These are phyloP conservation scores for Citropsis articulata DNA, from an alignment of 345 rosid species.

Conservation along the genomic window DNA sequence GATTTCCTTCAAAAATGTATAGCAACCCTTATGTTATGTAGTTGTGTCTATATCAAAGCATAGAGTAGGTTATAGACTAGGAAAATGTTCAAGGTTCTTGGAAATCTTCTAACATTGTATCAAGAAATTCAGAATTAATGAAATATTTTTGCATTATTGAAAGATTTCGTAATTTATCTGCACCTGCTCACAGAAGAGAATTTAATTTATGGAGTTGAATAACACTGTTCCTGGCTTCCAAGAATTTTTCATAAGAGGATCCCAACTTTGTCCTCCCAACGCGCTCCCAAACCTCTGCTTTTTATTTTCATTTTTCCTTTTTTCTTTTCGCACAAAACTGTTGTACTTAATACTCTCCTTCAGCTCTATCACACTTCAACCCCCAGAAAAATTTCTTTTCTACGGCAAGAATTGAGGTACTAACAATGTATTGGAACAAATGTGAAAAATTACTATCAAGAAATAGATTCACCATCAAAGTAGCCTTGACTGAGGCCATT, in stretches of 20 bases:
- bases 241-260: background rate
- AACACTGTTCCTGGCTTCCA: background rate
- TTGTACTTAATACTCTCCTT: background rate
- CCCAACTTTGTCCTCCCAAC: background rate
- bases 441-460: background rate
- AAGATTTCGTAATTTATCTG: background rate
- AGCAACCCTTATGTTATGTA: background rate
- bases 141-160: background rate
- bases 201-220: background rate
- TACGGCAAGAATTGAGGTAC: background rate
- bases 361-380: background rate
- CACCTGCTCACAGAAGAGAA: background rate
- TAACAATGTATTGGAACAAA: background rate
- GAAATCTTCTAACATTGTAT: background rate
- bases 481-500: background rate
- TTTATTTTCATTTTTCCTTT: background rate
- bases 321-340: background rate
- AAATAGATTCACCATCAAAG: background rate
- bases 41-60: background rate
- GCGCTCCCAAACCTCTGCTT: background rate
- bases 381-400: background rate
- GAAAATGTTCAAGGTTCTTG: background rate
- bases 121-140: background rate
- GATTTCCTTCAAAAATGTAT: slow-evolving; percentile 1
- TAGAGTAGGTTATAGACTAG: background rate